Evolutionary conservation across 306 rosid species (phyloP), one percentile per base, ranked within the genome.

Genomic region (Vigna mungo): DNA sequence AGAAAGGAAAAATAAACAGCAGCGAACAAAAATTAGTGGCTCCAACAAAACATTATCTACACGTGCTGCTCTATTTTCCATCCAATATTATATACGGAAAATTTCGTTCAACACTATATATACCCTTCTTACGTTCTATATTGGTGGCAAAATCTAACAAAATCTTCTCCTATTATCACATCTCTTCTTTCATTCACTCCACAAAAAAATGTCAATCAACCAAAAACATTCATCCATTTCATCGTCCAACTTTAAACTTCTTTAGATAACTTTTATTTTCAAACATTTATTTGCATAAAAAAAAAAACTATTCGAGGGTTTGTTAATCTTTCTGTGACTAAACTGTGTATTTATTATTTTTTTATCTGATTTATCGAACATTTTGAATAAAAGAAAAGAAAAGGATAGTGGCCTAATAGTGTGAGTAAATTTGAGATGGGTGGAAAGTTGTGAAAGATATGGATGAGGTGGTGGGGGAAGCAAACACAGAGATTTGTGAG

Each of bases 11-110:
- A 44, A 11, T 44, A 44, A 44, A 44, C 49, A 44, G 14, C 6
- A 12, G 52, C 60, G 47, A 78, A 79, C 60, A 67, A 72, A 41
- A 60, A 53, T 49, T 37, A 62, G 81, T 76, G 81, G 84, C 70
- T 55, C 76, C 39, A 63, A 68, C 81, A 55, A 37, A 53, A 74
- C 51, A 11, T 44, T 72, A 51, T 78, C 71, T 60, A 34, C 13
- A 64, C 55, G 75, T 65, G 81, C 73, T 60, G 81, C 52, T 69
- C 53, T 49, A 25, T 77, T 82, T 71, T 59, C 86, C 76, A 64
- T 52, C 80, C 77, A 72, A 83, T 75, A 75, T 9, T 21, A 62
- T 21, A 62, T 59, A 75, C 80, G n/a, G 51, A 61, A 30, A 71
- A 34, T 52, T 71, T 52, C 49, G 2, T 52, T 52, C 49, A n/a